A percentile compares a stretch with the other conserved stretches of the same genome.
These are phyloP conservation scores for Fusarium domesticum DNA, from an alignment of 2,329 filamentous ascomycete species.

Conservation along the genomic window DNA sequence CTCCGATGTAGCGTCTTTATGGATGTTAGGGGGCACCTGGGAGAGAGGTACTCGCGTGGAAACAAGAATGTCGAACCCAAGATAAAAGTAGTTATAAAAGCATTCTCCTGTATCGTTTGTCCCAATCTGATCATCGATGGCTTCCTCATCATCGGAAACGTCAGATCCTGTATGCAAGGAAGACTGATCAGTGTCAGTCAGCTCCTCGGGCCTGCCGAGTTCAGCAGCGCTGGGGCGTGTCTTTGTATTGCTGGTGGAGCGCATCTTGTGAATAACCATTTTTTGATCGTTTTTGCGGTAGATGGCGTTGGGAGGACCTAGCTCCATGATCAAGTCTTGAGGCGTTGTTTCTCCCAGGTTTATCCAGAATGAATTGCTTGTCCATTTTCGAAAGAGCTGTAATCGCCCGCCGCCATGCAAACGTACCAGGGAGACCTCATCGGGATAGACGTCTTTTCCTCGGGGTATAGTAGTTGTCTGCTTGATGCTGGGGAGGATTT, in stretches of 20 bases:
- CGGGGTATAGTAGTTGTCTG: constrained; percentile 66
- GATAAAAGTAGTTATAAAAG: constrained; percentile 97
- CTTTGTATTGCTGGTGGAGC: constrained; percentile 51
- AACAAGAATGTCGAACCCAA: constrained; percentile 92
- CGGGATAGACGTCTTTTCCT: constrained; percentile 74
- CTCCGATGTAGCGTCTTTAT: constrained; percentile 19
- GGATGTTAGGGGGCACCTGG: constrained; percentile 50
- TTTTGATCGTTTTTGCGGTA: constrained; percentile 88
- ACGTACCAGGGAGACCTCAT: constrained; percentile 79
- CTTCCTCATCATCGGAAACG: constrained; percentile 59
- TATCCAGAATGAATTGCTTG: constrained; percentile 66
- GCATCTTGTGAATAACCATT: constrained; percentile 77
- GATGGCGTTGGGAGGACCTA: constrained; percentile 90
- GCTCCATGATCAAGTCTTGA: constrained; percentile 84
- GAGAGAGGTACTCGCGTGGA: constrained; percentile 69
- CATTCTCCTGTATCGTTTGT: constrained; percentile 65
- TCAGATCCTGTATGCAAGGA: constrained; percentile 70
- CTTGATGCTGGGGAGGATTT: constrained; percentile 69
- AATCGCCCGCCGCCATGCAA: constrained; percentile 76
- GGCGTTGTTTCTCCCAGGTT: constrained; percentile 81
- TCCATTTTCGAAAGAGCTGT: constrained; percentile 72
- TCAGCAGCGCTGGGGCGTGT: constrained; percentile 45
- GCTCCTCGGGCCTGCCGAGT: constrained; percentile 50
- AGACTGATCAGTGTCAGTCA: constrained; percentile 72
- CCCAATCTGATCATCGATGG: constrained; percentile 53